Percentiles rank a stretch among this genome's conserved stretches.
These are phyloP conservation scores for Pseudonitzschia pungens DNA, from an alignment of 108 stramenopile genomes.

Conservation along the genomic window DNA sequence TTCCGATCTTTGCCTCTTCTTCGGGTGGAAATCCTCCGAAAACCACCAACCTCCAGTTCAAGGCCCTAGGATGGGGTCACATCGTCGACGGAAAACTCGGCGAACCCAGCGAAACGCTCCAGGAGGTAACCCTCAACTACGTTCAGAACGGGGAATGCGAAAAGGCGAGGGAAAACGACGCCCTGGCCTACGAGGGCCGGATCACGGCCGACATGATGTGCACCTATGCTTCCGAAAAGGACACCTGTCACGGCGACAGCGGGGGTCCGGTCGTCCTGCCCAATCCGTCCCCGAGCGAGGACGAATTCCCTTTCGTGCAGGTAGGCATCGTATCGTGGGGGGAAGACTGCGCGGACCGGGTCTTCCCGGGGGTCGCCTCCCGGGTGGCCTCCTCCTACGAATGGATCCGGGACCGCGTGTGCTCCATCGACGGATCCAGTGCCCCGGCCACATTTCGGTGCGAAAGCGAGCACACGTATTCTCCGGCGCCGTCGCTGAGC, in stretches of 20 bases:
- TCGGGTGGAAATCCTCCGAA: background rate
- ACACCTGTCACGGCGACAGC: slow-evolving; percentile 51
- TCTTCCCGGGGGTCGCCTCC: slow-evolving; percentile 52
- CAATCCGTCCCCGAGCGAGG: background rate
- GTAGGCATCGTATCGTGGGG: slow-evolving; percentile 56
- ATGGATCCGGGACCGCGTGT: slow-evolving; percentile 51
- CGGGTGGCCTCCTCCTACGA: slow-evolving; percentile 37
- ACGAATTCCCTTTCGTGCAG: slow-evolving; percentile 25
- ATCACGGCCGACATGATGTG: slow-evolving; percentile 62
- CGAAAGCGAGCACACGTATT: slow-evolving; percentile 8
- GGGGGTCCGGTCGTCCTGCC: slow-evolving; percentile 38
- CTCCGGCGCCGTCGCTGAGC: slow-evolving; percentile 13
- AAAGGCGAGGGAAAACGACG: background rate
- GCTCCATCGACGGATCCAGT: slow-evolving; percentile 21
- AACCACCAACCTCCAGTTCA: slow-evolving; percentile 4
- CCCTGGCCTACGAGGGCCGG: slow-evolving; percentile 21
- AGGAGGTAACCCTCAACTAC: slow-evolving; percentile 19
- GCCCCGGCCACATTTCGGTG: slow-evolving; percentile 1
- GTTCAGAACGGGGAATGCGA: slow-evolving; percentile 7
- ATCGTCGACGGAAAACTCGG: background rate
- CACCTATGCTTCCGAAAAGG: slow-evolving; percentile 23
- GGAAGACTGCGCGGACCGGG: slow-evolving; percentile 48
- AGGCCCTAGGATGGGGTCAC: slow-evolving; percentile 21
- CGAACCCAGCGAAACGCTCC: background rate
- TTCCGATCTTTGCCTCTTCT: background rate